Conservation (phyloP, 2,329 filamentous ascomycete genomes). For the Venturiaceae sp. region DNA sequence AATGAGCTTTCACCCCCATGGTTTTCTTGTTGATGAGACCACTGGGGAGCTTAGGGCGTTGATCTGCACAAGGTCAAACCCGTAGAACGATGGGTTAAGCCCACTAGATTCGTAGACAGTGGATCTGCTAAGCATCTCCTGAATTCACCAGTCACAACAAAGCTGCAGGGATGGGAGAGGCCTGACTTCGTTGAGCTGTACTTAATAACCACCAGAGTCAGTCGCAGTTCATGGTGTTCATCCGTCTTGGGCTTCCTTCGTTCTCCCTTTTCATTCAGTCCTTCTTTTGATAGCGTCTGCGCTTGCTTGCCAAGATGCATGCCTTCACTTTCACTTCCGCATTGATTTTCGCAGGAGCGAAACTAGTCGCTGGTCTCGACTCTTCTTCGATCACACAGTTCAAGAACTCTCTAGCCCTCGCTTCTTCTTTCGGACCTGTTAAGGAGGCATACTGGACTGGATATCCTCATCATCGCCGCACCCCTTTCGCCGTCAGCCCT, state of each 20-base stretch:
- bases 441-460: conserved; percentile 54
- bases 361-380: not conserved
- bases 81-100: not conserved
- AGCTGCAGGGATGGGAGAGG: not conserved
- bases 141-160: not conserved
- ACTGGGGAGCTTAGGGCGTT: not conserved
- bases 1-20: not conserved
- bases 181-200: not conserved
- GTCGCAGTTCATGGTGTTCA: not conserved
- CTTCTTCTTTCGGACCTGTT: conserved; percentile 44
- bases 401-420: conserved; percentile 32
- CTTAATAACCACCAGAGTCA: not conserved
- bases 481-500: conserved; percentile 50
- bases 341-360: not conserved
- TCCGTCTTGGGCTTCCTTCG: not conserved
- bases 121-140: not conserved
- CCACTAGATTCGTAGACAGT: not conserved
- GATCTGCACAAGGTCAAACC: not conserved
- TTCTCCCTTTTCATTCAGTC: not conserved
- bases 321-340: not conserved
- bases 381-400: not conserved
- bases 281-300: conserved; percentile 1
- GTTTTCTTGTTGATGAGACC: not conserved
- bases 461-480: conserved; percentile 51
- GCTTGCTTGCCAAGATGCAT: not conserved